Conservation (phyloP, 2,329 filamentous ascomycete species). For the Fusarium zealandicum region DNA sequence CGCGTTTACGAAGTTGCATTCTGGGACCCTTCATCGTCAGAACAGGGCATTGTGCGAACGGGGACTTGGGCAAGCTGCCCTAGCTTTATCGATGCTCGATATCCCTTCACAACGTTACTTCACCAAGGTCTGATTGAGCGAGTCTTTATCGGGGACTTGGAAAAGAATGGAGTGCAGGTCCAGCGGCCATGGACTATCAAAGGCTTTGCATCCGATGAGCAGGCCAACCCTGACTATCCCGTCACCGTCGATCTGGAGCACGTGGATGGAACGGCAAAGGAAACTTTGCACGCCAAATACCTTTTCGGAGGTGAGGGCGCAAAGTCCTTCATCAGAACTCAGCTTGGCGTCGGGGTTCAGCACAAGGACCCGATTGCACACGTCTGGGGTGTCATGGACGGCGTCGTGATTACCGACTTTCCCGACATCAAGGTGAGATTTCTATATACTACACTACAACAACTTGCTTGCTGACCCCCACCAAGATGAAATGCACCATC, state of each 20-base stretch:
- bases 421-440: constrained; percentile 73
- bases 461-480: constrained; percentile 52
- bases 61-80: constrained; percentile 88
- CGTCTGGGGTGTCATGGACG: constrained; percentile 80
- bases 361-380: constrained; percentile 74
- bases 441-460: not conserved
- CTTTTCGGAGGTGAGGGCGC: constrained; percentile 76
- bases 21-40: constrained; percentile 68
- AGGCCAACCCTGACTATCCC: constrained; percentile 70
- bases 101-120: constrained; percentile 73
- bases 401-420: constrained; percentile 75
- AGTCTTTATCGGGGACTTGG: constrained; percentile 71
- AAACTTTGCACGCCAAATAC: constrained; percentile 74
- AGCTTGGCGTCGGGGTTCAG: constrained; percentile 73
- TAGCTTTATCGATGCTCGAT: constrained; percentile 77
- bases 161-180: constrained; percentile 65
- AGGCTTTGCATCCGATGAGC: constrained; percentile 66
- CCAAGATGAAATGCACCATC: constrained; percentile 75
- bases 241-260: constrained; percentile 81
- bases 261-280: constrained; percentile 72
- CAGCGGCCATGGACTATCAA: constrained; percentile 71
- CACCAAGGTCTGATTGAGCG: constrained; percentile 77
- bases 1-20: constrained; percentile 83
- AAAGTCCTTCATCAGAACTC: constrained; percentile 68
- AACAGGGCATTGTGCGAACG: constrained; percentile 67